Base-by-base conservation (phyloP, 805 yeast species). In the Saccharomycopsis olivae region DNA sequence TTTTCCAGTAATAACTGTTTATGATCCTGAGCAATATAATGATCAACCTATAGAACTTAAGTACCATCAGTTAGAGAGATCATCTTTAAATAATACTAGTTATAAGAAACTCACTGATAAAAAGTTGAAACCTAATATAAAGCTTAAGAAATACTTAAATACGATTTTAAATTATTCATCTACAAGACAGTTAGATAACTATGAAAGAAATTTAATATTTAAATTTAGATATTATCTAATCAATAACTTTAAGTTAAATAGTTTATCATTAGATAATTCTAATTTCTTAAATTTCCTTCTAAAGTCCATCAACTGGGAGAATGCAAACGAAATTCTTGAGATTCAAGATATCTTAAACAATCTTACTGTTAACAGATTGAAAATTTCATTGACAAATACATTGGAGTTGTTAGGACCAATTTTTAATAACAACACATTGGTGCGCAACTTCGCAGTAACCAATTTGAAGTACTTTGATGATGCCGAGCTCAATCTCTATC, bases 141-240 rank as follows among this genome's bases (percentile, higher is more conserved):
- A 77, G 51, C 67, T 79, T 27, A 66, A 96, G 50, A 86, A 79
- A 46, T 82, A 83, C 48, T 66, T 89, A 39, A 67, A 73, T 42
- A 66, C 63, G 33, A 84, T 88, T 4, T 63, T 89, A 38, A 65
- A 66, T 18, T 84, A 78, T 52, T 88, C 96, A 2, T 87, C 95
- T 3, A 89, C 85, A 33, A 83, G 83, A 39, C 82, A 77, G 49
- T 64, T 92, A 35, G 71, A 79, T 4, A 88, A 82, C 38, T 77
- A 79, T 53, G 96, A 89, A 49, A 85, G 82, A 61, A 85, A 86
- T 48, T 59, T 86, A 52, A 69, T 89, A 8, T 89, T 97, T 96
- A 84, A 82, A 57, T 89, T 81, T 58, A 62, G 97, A 39, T 92
- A 83, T 59, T 88, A 78, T 57, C 60, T 83, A 15, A 64, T 82